Evolutionary conservation across 768 basidiomycete species (phyloP), one percentile per base, ranked within the genome.

Genomic region (Dentipellis sp.): DNA sequence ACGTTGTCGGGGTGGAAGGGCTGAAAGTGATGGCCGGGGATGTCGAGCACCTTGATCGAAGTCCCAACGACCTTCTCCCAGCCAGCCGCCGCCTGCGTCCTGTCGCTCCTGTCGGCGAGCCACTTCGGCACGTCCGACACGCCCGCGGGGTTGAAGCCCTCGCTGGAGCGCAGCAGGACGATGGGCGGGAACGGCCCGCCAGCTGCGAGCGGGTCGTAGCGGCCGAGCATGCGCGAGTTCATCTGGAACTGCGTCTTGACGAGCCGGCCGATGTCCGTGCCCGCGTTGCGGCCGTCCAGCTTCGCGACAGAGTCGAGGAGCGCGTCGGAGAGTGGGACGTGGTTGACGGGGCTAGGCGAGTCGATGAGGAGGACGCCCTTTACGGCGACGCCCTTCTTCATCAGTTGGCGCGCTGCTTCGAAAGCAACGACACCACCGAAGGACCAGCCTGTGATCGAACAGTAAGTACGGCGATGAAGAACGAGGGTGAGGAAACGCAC

Each of bases 371-470:
- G 59, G 46, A 89, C 69, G 0, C 85, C 88, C 52, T 70, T 69
- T 19, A 85, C 79, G 1, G 59, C 51, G 9, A 76, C 60, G 2
- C 77, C 79, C 4, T 63, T 69, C 17, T 60, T 66, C n/a, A 70
- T 57, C 16, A 88, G 75, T 23, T 78, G 77, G 0, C 74, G 75
- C 16, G 82, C 79, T 2, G 79, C 69, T 62, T 88, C 87, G 61
- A 80, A 88, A 0, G 87, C 84, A 0, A 80, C 78, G 4, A 87
- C 80, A 1, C 86, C 87, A 11, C 87, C 87, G 59, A 90, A 86
- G 2, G 87, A 90, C 86, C 86, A 90, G 0, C 87, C 87, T 88
- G 54, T 7, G 2, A 10, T 8, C 21, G 35, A 19, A 58, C 34
- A 40, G 49, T 21, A 21, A 53, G 19, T 21, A n/a, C 38, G 4